These are phyloP conservation scores for Trametes versicolor DNA, from an alignment of 1,284 basidiomycete species.

Conservation along the genomic window DNA sequence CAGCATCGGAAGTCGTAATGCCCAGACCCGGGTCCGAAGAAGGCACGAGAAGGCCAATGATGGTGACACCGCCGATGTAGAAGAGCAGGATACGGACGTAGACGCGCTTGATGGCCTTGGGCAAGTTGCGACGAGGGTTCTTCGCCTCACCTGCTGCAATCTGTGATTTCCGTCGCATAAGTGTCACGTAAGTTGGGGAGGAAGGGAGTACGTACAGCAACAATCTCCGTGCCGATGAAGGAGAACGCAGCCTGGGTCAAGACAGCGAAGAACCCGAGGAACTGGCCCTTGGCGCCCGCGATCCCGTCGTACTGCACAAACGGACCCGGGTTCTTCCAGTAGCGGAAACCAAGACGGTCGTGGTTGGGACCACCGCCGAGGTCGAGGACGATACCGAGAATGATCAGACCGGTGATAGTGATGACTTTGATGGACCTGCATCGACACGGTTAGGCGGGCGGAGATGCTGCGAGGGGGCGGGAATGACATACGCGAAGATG, in stretches of 20 bases:
- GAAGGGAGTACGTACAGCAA: conserved; percentile 64
- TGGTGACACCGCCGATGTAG: conserved; percentile 65
- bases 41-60: conserved; percentile 84
- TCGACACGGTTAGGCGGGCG: conserved; percentile 1
- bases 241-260: conserved; percentile 75
- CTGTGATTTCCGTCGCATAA: conserved; percentile 21
- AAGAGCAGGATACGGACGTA: conserved; percentile 80
- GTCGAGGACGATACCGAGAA: conserved; percentile 67
- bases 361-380: conserved; percentile 67
- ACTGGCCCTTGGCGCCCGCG: conserved; percentile 57
- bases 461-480: not conserved
- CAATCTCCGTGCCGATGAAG: conserved; percentile 81
- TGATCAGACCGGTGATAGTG: conserved; percentile 59
- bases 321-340: conserved; percentile 65
- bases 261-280: conserved; percentile 65
- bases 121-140: conserved; percentile 74
- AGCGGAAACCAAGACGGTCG: conserved; percentile 60
- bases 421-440: conserved; percentile 66
- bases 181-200: not conserved
- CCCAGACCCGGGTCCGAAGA: conserved; percentile 68
- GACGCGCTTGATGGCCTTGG: conserved; percentile 72
- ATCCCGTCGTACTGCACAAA: conserved; percentile 57
- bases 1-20: conserved; percentile 65
- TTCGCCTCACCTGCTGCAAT: conserved; percentile 86
- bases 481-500: conserved; percentile 52